Conservation (phyloP, 2,329 filamentous ascomycete genomes). For the Nemania sp. region DNA sequence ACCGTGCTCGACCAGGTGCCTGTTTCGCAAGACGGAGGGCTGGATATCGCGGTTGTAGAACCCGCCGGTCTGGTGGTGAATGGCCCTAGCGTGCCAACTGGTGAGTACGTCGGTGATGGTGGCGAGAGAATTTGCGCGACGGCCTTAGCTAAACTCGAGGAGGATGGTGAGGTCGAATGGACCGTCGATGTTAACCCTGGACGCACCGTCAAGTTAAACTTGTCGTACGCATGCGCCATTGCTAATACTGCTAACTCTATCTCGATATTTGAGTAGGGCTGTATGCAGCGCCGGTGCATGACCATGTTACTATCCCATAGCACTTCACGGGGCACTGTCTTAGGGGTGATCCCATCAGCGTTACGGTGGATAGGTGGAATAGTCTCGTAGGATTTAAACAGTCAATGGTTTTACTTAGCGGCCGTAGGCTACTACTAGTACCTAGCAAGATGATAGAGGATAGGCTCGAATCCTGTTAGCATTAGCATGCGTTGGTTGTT, state of each 20-base stretch:
- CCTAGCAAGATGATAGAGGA: too few species aligned
- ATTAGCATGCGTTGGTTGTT: too few species aligned
- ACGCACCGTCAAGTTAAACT: slow-evolving; percentile 56
- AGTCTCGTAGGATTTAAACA: too few species aligned
- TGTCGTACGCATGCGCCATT: slow-evolving; percentile 65
- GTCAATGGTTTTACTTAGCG: too few species aligned
- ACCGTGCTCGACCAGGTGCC: slow-evolving; percentile 64
- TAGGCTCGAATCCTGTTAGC: too few species aligned
- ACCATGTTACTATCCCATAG: not conserved
- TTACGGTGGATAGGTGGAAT: too few species aligned
- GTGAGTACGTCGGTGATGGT: slow-evolving; percentile 36
- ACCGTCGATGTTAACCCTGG: slow-evolving; percentile 61
- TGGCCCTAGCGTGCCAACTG: slow-evolving; percentile 44
- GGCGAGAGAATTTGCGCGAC: slow-evolving; percentile 55
- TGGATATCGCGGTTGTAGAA: slow-evolving; percentile 53
- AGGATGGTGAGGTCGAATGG: slow-evolving; percentile 62
- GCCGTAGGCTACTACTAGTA: too few species aligned
- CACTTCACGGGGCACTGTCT: too few species aligned
- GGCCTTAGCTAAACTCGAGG: slow-evolving; percentile 56
- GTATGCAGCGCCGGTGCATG: not conserved
- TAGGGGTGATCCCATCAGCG: too few species aligned
- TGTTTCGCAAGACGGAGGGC: slow-evolving; percentile 61
- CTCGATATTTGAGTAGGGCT: not conserved
- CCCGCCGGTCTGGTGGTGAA: slow-evolving; percentile 52
- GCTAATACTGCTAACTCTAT: slow-evolving; percentile 53